These are phyloP conservation scores for Curvularia eragrostidis DNA, from an alignment of 2,329 filamentous ascomycete species.

Conservation along the genomic window DNA sequence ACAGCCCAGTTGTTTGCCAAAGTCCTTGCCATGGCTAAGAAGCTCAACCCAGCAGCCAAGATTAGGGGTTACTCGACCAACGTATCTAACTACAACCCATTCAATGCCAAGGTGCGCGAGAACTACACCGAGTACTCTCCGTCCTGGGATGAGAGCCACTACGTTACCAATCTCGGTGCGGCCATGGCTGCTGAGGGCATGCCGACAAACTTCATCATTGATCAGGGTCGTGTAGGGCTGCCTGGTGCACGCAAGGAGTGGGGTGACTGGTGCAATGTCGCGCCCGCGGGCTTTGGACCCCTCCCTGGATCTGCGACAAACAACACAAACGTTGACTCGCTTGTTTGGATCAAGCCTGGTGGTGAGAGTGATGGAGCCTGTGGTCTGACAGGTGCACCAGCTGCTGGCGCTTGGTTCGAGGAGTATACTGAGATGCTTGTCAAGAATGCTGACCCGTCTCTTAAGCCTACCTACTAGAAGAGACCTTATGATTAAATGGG, in stretches of 20 bases:
- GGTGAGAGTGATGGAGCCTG: slow-evolving; percentile 39
- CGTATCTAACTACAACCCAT: slow-evolving; percentile 39
- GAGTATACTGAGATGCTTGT: slow-evolving; percentile 40
- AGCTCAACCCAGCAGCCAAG: slow-evolving; percentile 29
- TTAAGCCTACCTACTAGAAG: slow-evolving; percentile 31
- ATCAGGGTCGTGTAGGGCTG: slow-evolving; percentile 36
- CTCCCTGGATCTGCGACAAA: slow-evolving; percentile 26
- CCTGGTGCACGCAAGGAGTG: slow-evolving; percentile 34
- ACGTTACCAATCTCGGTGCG: slow-evolving; percentile 28
- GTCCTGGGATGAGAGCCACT: slow-evolving; percentile 37
- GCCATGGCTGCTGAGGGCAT: slow-evolving; percentile 34
- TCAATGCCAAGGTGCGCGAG: slow-evolving; percentile 32
- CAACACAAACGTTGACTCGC: slow-evolving; percentile 35
- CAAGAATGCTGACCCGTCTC: slow-evolving; percentile 33
- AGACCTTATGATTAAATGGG: background rate
- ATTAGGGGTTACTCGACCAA: slow-evolving; percentile 38
- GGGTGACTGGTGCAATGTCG: slow-evolving; percentile 43
- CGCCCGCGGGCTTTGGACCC: slow-evolving; percentile 31
- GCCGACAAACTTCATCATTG: slow-evolving; percentile 38
- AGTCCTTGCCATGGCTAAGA: slow-evolving; percentile 34
- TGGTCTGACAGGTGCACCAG: slow-evolving; percentile 34
- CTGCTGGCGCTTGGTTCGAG: slow-evolving; percentile 40
- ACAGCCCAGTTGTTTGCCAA: slow-evolving; percentile 35
- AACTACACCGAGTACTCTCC: slow-evolving; percentile 37
- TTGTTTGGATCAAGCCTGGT: slow-evolving; percentile 44